Conservation (phyloP, 768 basidiomycete genomes). For the Podaxis pistillaris region DNA sequence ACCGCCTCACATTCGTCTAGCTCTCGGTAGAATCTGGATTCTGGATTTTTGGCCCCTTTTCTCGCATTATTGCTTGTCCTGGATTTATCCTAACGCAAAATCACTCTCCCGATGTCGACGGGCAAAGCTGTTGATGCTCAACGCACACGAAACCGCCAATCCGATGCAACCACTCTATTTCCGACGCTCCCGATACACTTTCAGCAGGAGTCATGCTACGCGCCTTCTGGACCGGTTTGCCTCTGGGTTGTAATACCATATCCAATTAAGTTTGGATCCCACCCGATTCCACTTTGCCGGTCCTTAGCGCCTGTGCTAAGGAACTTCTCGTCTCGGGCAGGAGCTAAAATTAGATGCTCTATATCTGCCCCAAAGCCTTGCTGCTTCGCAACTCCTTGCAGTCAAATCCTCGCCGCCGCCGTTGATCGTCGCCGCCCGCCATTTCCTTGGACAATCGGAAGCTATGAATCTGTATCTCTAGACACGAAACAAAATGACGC, state of each 20-base stretch:
- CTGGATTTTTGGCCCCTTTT: background rate
- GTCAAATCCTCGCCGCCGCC: background rate
- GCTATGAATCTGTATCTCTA: conserved; percentile 14
- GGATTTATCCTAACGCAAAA: conserved; percentile 3
- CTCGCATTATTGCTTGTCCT: background rate
- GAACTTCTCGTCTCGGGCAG: conserved; percentile 7
- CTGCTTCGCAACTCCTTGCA: background rate
- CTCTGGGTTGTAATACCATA: conserved; percentile 1
- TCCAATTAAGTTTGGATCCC: conserved; percentile 12
- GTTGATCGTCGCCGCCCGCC: background rate
- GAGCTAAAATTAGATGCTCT: conserved; percentile 1
- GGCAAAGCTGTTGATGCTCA: conserved; percentile 1
- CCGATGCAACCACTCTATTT: conserved; percentile 11
- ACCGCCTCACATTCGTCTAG: conserved; percentile 9
- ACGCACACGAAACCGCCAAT: background rate
- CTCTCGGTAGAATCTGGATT: conserved; percentile 6
- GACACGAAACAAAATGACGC: conserved; percentile 15
- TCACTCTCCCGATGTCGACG: conserved; percentile 1
- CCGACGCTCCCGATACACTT: background rate
- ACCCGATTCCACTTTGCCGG: background rate
- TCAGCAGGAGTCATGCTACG: conserved; percentile 8
- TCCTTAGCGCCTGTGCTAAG: background rate
- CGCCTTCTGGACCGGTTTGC: conserved; percentile 10
- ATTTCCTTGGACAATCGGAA: conserved; percentile 6
- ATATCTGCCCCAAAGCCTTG: background rate